phyloP scores from a whole-genome alignment of 345 rosid genomes.

The Bruguiera gymnorhiza region DNA sequence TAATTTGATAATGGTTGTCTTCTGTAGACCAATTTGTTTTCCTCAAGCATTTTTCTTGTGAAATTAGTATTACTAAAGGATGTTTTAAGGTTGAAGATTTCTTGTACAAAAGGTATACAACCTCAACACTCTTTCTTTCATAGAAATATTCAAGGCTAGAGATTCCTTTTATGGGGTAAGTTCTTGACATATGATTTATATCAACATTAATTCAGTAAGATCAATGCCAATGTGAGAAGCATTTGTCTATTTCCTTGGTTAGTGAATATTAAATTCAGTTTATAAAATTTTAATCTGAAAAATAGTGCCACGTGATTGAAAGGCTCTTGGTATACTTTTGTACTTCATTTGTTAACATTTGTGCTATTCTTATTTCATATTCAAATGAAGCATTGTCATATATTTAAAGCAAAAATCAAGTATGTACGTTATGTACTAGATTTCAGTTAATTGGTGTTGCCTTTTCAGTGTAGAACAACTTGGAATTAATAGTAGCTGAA shows the following conservation, averaged over 20 bases:
- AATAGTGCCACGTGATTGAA: background rate
- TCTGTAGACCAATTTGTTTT: background rate
- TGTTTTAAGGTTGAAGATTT: too few species aligned
- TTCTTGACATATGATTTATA: slow-evolving; percentile 8
- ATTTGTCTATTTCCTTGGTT: too few species aligned
- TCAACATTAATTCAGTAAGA: background rate
- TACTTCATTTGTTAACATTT: background rate
- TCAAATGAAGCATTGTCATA: too few species aligned
- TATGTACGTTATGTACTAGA: too few species aligned
- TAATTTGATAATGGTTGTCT: too few species aligned
- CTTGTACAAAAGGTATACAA: slow-evolving; percentile 40
- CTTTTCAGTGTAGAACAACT: too few species aligned
- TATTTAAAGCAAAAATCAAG: too few species aligned
- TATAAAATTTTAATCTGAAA: background rate
- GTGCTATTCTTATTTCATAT: background rate
- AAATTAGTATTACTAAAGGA: background rate
- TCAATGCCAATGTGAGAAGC: background rate
- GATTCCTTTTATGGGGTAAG: slow-evolving; percentile 90
- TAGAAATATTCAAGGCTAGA: slow-evolving; percentile 80
- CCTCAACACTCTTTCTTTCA: slow-evolving; percentile 90
- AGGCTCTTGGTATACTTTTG: background rate
- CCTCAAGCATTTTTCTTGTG: background rate
- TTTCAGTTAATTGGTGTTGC: too few species aligned
- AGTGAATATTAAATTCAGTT: background rate
- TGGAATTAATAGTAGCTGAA: too few species aligned